These are phyloP conservation scores for Calonectria naviculata DNA, from an alignment of 2,329 filamentous ascomycete species.

Conservation along the genomic window DNA sequence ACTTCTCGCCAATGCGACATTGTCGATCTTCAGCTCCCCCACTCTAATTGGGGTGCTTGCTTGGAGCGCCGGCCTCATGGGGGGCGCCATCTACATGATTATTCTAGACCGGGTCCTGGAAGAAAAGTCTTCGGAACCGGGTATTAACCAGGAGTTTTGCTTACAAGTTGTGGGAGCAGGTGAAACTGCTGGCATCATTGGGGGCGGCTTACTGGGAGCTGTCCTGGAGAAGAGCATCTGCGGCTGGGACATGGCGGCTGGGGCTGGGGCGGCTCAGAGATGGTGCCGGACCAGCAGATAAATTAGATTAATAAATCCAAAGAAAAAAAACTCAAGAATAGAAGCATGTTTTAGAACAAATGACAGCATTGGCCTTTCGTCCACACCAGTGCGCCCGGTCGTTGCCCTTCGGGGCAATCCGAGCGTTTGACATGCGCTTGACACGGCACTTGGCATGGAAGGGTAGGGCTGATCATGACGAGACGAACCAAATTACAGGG, in stretches of 20 bases:
- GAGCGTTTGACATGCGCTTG: not conserved
- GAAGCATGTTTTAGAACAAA: not conserved
- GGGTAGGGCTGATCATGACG: not conserved
- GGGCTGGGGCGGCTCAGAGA: constrained; percentile 24
- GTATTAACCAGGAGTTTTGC: constrained; percentile 40
- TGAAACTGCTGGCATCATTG: constrained; percentile 41
- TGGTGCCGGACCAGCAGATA: constrained; percentile 42
- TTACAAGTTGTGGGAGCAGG: constrained; percentile 43
- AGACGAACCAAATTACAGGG: not conserved
- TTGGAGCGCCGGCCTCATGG: constrained; percentile 41
- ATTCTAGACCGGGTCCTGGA: constrained; percentile 32
- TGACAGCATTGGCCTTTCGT: not conserved
- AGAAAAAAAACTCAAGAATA: not conserved
- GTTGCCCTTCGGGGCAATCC: not conserved
- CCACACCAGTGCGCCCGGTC: not conserved
- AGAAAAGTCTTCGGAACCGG: constrained; percentile 28
- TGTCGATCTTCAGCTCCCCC: constrained; percentile 35
- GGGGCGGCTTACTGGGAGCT: constrained; percentile 40
- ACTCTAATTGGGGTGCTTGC: constrained; percentile 38
- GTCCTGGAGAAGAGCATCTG: constrained; percentile 41
- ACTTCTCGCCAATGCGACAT: constrained; percentile 33
- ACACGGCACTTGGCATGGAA: not conserved
- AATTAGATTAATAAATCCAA: constrained; percentile 1
- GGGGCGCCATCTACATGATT: constrained; percentile 44
- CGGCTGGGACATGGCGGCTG: not conserved